Base-by-base conservation (phyloP, 1,284 basidiomycete genomes). In the Lentinula novae-zelandiae region DNA sequence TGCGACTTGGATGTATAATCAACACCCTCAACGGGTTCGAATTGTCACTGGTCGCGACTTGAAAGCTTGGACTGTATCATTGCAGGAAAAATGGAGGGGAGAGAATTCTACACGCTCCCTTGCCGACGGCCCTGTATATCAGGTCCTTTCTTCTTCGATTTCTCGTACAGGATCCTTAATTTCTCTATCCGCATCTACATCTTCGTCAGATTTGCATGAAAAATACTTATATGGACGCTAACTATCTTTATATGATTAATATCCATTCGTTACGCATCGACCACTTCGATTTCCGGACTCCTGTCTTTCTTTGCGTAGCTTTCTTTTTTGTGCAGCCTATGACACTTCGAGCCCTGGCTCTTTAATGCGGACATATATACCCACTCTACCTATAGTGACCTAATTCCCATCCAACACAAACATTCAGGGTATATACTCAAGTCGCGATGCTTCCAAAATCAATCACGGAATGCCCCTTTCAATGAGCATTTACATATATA, bases 1-100 rank as follows among this genome's bases (percentile, higher is more conserved):
- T 55, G 90, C 94, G 33, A 97, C 95, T 1, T 95, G 91, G 85
- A 78, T 96, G 63, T 97, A 97, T 78, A 95, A 95, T 71, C 84
- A 90, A 64, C 87, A 75, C 50, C 71, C 75, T 36, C 72, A 70
- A 62, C 72, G 69, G 53, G 63, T 67, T 55, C 67, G 63, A 66
- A 64, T 64, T 39, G 69, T 67, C 60, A 60, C 69, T 53, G 57
- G 57, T 15, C 60, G 53, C 20, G 64, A 64, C 53, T 38, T 60
- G 36, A 63, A 57, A 33, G 31, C 46, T 5, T 64, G 63, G 63
- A 52, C 55, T 5, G 65, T 67, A 20, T 66, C 64, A n/a, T 72
- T 73, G 71, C 62, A 68, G 50, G 72, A 71, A 57, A 71, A 68
- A 50, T 73, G 73, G 67, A 72, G 72, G 56, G 60, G 64, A 15